Evolutionary conservation across 176 grass and related monocot genomes (phyloP), one percentile per base, ranked within the genome.

Genomic region (Echinochloa phyllopogon): DNA sequence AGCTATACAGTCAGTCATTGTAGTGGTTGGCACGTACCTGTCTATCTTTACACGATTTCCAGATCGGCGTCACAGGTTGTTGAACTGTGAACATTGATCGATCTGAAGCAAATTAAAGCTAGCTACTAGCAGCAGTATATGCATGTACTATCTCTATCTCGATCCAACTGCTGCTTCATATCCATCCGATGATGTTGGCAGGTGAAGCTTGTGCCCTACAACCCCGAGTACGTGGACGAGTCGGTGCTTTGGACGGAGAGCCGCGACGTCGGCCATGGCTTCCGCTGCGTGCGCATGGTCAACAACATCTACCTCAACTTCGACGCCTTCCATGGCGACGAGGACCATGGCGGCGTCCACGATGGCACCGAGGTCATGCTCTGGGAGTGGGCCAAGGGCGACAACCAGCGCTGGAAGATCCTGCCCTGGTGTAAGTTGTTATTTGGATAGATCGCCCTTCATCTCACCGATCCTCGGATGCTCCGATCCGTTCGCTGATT

Each of bases 291-390:
- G 3, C 81, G 93, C 40, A 95, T 92, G 93, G 78, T 92, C 4
- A 95, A 92, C 88, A 95, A 95, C 78, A 95, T 84, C 78, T 72
- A 69, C 69, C 82, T 95, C 65, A 92, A 92, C 93, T 92, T 95
- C 5, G 93, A 95, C 64, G 93, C 90, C 14, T 86, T 91, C 76
- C 74, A 93, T 6, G 90, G 90, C 47, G 88, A 95, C 88, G 92
- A 87, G 90, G 80, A 87, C 37, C 90, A 95, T 12, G 94, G 90
- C 80, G 94, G 94, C 43, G 88, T 93, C 36, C 88, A 82, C 20
- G 94, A 91, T 23, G 91, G 91, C 65, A 96, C 94, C 73, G 44
- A 29, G 6, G 2, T 96, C n/a, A 84, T 93, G 20, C 94, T 96
- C 50, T 96, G 94, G 94, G 87, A 90, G 17, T 92, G 91, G 91